Evolutionary conservation across 163 green algal genomes (phyloP).

Genomic region (Coccomyxa subellipsoidea): DNA sequence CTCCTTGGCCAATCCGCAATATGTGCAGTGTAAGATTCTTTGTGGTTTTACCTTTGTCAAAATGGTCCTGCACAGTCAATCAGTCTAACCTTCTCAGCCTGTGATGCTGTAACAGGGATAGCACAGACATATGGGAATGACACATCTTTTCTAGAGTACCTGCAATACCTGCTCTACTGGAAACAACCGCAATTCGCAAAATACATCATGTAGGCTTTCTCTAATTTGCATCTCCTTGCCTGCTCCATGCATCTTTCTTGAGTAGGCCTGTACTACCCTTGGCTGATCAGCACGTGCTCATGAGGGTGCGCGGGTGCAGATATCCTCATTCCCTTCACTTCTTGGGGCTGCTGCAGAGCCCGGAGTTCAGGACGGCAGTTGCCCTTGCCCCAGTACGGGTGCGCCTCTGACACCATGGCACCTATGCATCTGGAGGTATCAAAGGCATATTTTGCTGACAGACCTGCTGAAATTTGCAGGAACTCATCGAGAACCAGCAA

Average conservation of each 20-base stretch:
- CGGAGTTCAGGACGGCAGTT: background rate
- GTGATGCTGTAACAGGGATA: background rate
- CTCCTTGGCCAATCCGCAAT: slow-evolving; percentile 84
- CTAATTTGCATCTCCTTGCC: background rate
- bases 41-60: background rate
- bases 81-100: background rate
- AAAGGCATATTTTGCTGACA: background rate
- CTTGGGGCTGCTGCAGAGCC: background rate
- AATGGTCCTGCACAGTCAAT: background rate
- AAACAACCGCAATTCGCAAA: slow-evolving; percentile 70
- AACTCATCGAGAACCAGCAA: slow-evolving; percentile 81
- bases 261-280: no score
- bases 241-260: background rate
- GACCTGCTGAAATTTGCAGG: slow-evolving; percentile 36
- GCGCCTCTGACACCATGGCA: background rate
- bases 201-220: slow-evolving; percentile 70
- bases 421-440: background rate
- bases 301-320: background rate
- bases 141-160: slow-evolving; percentile 77
- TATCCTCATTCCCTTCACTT: background rate
- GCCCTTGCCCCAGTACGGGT: background rate
- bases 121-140: slow-evolving; percentile 33
- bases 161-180: slow-evolving; percentile 93
- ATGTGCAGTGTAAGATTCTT: slow-evolving; percentile 79
- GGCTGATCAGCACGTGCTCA: background rate